phyloP scores from a whole-genome alignment of 2,329 filamentous ascomycete species.

The Coleophoma cylindrospora region DNA sequence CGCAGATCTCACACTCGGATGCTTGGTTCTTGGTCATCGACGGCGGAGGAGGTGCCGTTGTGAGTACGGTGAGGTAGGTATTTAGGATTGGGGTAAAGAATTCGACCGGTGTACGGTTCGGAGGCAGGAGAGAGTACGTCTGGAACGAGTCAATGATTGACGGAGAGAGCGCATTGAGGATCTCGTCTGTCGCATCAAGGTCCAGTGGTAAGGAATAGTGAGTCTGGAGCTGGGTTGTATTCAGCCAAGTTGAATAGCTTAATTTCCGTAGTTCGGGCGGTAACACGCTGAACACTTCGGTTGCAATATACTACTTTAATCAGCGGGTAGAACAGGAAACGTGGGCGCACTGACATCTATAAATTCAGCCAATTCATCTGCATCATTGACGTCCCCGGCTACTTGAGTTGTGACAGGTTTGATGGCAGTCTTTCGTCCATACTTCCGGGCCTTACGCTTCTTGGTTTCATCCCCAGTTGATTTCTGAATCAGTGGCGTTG shows the following conservation, averaged over 20 bases:
- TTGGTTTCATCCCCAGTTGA: slow-evolving; percentile 38
- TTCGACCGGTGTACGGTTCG: slow-evolving; percentile 35
- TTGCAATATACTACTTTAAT: slow-evolving; percentile 58
- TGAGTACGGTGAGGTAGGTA: slow-evolving; percentile 53
- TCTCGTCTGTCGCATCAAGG: slow-evolving; percentile 24
- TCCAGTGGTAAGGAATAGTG: slow-evolving; percentile 55
- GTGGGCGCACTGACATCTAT: slow-evolving; percentile 32
- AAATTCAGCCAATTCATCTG: slow-evolving; percentile 72
- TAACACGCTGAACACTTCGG: slow-evolving; percentile 62
- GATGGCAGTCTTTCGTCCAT: slow-evolving; percentile 15
- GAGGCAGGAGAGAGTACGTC: slow-evolving; percentile 55
- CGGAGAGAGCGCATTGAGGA: slow-evolving; percentile 46
- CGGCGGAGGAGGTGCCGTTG: slow-evolving; percentile 60
- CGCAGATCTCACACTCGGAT: slow-evolving; percentile 70
- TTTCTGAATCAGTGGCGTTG: slow-evolving; percentile 61
- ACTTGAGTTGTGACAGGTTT: slow-evolving; percentile 9
- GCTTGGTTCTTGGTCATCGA: slow-evolving; percentile 45
- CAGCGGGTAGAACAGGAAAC: neutral
- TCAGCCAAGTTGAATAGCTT: slow-evolving; percentile 51
- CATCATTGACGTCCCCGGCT: slow-evolving; percentile 14
- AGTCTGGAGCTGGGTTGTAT: slow-evolving; percentile 41
- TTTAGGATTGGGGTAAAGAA: slow-evolving; percentile 62
- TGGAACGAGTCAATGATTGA: slow-evolving; percentile 61
- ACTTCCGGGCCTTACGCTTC: slow-evolving; percentile 36
- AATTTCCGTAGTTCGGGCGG: slow-evolving; percentile 57